phyloP scores from a whole-genome alignment of 2,329 filamentous ascomycete genomes.

The Talaromyces sp. region DNA sequence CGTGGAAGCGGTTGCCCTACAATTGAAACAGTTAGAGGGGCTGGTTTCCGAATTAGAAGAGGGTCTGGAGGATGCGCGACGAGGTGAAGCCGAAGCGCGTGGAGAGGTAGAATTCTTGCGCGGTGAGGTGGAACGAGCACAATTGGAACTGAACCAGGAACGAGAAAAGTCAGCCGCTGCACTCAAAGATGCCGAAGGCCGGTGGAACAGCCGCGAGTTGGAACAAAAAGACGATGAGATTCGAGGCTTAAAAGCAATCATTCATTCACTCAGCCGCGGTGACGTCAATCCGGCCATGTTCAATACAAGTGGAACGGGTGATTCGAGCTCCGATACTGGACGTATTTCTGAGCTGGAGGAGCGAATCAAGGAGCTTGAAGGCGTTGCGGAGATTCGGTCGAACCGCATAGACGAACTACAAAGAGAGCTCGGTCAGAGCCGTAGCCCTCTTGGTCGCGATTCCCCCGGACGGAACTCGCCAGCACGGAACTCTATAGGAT shows the following conservation, averaged over 20 bases:
- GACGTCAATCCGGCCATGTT: conserved; percentile 31
- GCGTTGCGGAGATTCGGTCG: conserved; percentile 67
- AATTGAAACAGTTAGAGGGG: conserved; percentile 93
- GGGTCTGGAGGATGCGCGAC: conserved; percentile 86
- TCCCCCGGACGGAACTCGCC: conserved; percentile 9
- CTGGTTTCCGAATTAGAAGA: conserved; percentile 96
- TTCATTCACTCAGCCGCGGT: conserved; percentile 83
- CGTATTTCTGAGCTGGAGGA: conserved; percentile 67
- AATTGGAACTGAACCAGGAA: conserved; percentile 82
- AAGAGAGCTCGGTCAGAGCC: conserved; percentile 60
- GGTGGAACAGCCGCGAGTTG: conserved; percentile 64
- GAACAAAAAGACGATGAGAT: conserved; percentile 98
- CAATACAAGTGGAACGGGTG: conserved; percentile 29
- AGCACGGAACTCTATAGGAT: conserved; percentile 11
- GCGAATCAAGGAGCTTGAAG: conserved; percentile 74
- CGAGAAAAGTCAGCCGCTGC: conserved; percentile 72
- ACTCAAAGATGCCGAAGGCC: conserved; percentile 51
- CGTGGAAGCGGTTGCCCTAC: conserved; percentile 83
- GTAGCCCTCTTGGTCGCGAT: conserved; percentile 9
- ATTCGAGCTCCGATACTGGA: conserved; percentile 53
- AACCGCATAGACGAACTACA: conserved; percentile 80
- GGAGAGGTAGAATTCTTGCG: conserved; percentile 94
- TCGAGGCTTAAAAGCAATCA: conserved; percentile 92
- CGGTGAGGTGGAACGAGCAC: conserved; percentile 88
- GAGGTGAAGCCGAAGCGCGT: conserved; percentile 91